A percentile compares a stretch with the other conserved stretches of the same genome.
Evolutionary conservation across 1,284 basidiomycete species (phyloP).

Genomic region (Tylopilus sp.): DNA sequence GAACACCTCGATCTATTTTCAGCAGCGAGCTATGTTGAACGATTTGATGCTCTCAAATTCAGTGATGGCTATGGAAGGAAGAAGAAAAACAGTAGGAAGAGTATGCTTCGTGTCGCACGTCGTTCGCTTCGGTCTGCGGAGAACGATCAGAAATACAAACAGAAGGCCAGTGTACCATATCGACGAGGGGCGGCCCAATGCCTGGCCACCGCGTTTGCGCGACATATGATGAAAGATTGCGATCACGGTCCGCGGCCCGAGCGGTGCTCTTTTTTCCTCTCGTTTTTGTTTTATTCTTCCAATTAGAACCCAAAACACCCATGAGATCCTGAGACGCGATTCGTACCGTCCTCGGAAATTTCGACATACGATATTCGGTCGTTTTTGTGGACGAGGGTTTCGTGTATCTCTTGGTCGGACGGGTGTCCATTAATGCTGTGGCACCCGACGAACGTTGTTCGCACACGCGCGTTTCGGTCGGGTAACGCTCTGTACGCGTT

Average conservation of each 20-base stretch:
- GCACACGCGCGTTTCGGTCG: background rate
- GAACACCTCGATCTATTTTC: background rate
- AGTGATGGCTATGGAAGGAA: conserved; percentile 29
- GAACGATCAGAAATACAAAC: conserved; percentile 10
- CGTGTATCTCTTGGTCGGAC: background rate
- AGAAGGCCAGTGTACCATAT: conserved; percentile 14
- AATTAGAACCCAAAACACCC: no score
- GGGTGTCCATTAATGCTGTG: background rate
- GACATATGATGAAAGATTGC: background rate
- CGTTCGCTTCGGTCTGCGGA: conserved; percentile 28
- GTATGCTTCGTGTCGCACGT: background rate
- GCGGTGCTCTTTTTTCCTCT: background rate
- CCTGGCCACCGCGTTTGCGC: background rate
- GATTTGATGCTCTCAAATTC: conserved; percentile 21
- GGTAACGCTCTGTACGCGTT: background rate
- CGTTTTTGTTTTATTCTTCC: background rate
- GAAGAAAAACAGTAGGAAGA: background rate
- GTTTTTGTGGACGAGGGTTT: conserved; percentile 9
- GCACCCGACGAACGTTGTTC: background rate
- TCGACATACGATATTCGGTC: conserved; percentile 7
- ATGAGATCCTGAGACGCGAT: background rate
- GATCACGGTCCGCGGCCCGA: conserved; percentile 9
- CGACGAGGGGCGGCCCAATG: conserved; percentile 2
- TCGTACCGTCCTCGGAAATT: conserved; percentile 28
- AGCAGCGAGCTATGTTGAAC: background rate